Conservation (phyloP, 23 red algal species). For the Chondrus crispus region DNA sequence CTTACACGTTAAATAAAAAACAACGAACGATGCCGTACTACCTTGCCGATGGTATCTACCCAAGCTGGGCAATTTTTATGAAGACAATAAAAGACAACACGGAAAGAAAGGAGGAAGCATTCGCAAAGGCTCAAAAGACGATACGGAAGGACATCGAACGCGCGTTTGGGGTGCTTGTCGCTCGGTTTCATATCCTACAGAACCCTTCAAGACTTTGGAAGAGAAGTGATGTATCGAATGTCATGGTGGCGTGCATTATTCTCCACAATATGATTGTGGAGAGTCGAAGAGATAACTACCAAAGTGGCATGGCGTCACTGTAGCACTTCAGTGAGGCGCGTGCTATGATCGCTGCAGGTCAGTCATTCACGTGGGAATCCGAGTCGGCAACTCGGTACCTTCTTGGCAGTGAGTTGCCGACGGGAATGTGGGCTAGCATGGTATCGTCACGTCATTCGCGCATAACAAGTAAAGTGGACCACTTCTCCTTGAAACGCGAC, state of each 20-base stretch:
- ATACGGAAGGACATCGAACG: constrained; percentile 45
- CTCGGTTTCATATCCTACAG: not conserved
- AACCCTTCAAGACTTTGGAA: not conserved
- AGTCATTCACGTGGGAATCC: not conserved
- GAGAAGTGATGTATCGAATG: not conserved
- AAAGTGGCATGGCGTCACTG: not conserved
- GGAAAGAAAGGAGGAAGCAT: not conserved
- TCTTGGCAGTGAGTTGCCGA: not conserved
- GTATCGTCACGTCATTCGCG: not conserved
- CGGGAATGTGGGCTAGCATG: not conserved
- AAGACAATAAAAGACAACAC: not conserved
- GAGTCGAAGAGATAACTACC: not conserved
- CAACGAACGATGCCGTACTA: not conserved
- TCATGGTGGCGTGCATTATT: not conserved
- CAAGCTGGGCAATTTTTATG: not conserved
- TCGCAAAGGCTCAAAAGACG: not conserved
- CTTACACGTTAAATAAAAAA: not conserved
- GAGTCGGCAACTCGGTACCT: not conserved
- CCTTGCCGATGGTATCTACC: constrained; percentile 40
- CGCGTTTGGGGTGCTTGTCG: not conserved
- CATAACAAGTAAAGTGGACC: not conserved
- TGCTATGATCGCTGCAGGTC: not conserved
- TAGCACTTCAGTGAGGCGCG: not conserved
- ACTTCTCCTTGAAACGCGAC: not conserved
- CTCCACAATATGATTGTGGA: constrained; percentile 14